Percentiles rank a stretch among this genome's conserved stretches.
phyloP scores from a whole-genome alignment of 345 rosid species.

The Eucalyptus curtisii region DNA sequence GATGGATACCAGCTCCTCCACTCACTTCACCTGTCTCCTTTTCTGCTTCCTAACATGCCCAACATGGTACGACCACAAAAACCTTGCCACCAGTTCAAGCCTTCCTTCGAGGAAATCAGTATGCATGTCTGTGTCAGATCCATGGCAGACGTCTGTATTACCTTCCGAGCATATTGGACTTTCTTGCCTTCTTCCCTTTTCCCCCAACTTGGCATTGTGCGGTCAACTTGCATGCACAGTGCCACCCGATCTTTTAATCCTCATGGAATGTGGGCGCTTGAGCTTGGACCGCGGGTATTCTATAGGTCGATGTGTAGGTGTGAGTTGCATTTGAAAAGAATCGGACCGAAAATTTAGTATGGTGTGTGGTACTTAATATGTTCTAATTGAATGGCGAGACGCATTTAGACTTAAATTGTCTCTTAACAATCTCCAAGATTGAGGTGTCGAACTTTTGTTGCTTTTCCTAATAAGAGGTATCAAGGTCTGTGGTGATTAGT shows the following conservation, averaged over 20 bases:
- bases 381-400: fast-evolving
- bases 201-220: background rate
- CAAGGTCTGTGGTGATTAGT: background rate
- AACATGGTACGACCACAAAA: background rate
- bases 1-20: background rate
- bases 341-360: background rate
- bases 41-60: background rate
- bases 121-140: background rate
- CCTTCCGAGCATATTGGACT: background rate
- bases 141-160: background rate
- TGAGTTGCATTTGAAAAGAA: background rate
- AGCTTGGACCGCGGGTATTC: background rate
- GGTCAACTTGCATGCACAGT: background rate
- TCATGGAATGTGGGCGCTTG: background rate
- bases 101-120: background rate
- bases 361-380: fast-evolving
- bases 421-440: background rate
- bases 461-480: background rate
- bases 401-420: fast-evolving
- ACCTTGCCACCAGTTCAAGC: background rate
- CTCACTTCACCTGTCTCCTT: background rate
- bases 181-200: background rate
- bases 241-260: background rate
- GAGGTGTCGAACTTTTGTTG: background rate
- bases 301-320: background rate